Conservation (phyloP, 2,329 filamentous ascomycete genomes). For the Claviceps sp. region DNA sequence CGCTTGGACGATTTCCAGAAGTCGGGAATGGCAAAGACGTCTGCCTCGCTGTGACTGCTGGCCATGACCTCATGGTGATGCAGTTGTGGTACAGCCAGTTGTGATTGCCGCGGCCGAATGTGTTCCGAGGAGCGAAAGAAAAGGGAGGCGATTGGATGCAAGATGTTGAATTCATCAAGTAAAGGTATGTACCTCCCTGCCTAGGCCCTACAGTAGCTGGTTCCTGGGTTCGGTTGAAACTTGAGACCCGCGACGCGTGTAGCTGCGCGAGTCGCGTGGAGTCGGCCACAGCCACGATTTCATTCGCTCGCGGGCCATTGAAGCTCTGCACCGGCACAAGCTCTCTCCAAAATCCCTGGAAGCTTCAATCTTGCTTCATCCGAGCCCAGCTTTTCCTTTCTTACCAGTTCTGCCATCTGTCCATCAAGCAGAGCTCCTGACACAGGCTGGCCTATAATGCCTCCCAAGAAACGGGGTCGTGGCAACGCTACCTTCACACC, state of each 20-base stretch:
- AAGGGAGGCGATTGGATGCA: not conserved
- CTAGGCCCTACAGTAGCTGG: too few relatives aligned
- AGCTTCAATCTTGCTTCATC: not conserved
- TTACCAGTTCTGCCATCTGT: not conserved
- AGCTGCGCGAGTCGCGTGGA: not conserved
- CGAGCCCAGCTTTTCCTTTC: not conserved
- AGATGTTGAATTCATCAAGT: not conserved
- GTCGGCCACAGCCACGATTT: not conserved
- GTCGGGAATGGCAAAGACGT: conserved; percentile 51
- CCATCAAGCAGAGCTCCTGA: not conserved
- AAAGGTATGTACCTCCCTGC: too few relatives aligned
- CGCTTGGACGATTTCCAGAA: conserved; percentile 44
- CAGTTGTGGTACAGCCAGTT: not conserved
- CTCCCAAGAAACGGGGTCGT: conserved; percentile 56
- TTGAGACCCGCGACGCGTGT: not conserved
- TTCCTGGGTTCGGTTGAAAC: too few relatives aligned
- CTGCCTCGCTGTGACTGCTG: conserved; percentile 29
- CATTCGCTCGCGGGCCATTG: not conserved
- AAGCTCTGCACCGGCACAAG: not conserved
- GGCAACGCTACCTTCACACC: conserved; percentile 42
- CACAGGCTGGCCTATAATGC: conserved; percentile 36
- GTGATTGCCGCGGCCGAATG: not conserved
- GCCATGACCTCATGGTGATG: conserved; percentile 16
- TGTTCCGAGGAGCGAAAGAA: too few relatives aligned
- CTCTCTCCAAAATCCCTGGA: not conserved